Conservation (phyloP, 352 stramenopile genomes). For the Plasmopara halstedii region DNA sequence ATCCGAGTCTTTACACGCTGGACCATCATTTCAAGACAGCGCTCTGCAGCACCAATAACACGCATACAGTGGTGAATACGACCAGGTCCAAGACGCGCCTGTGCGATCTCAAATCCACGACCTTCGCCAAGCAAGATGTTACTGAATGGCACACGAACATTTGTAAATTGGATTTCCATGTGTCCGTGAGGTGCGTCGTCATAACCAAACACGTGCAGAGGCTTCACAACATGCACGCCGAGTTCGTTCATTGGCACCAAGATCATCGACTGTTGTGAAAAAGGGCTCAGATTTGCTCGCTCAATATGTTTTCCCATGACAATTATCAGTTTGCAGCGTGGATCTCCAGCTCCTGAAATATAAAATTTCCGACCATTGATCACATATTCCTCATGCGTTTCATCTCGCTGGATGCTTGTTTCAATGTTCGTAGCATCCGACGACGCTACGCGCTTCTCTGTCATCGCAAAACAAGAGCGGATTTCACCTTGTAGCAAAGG, state of each 20-base stretch:
- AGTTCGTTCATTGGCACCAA: conserved; percentile 88
- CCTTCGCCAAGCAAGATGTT: conserved; percentile 78
- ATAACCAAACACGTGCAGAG: conserved; percentile 93
- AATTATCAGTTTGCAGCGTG: conserved; percentile 89
- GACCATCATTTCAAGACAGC: conserved; percentile 77
- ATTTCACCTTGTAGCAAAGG: conserved; percentile 91
- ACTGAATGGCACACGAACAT: conserved; percentile 87
- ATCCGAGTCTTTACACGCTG: conserved; percentile 89
- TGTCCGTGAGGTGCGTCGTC: conserved; percentile 93
- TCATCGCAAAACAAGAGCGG: conserved; percentile 96
- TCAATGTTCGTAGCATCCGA: conserved; percentile 96
- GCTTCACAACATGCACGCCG: conserved; percentile 87
- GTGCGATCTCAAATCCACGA: conserved; percentile 85
- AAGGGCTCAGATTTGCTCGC: conserved; percentile 25
- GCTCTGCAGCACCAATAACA: conserved; percentile 86
- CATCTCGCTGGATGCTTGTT: conserved; percentile 65
- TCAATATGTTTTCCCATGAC: conserved; percentile 68
- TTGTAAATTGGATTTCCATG: conserved; percentile 95
- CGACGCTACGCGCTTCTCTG: conserved; percentile 91
- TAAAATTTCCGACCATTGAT: conserved; percentile 96
- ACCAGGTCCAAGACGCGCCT: conserved; percentile 90
- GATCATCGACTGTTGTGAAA: conserved; percentile 85
- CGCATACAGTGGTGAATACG: conserved; percentile 99
- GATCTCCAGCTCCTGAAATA: conserved; percentile 93
- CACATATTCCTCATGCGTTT: conserved; percentile 78